Conservation (phyloP, 2,329 filamentous ascomycete genomes). For the Knufia petricola region DNA sequence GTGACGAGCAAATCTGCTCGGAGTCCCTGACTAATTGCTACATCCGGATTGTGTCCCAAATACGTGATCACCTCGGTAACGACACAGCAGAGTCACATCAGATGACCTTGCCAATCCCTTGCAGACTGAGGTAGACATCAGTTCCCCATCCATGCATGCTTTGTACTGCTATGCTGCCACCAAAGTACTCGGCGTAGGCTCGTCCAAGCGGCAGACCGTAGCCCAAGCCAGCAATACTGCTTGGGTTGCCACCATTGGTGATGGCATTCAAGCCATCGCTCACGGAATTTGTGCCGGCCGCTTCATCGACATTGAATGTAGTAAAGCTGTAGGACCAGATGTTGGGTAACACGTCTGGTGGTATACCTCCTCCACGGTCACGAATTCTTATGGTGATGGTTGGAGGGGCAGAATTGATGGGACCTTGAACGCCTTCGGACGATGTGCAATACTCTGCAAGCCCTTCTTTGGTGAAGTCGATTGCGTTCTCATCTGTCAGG, state of each 20-base stretch:
- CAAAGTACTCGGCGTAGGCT: constrained; percentile 97
- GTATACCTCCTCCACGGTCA: constrained; percentile 89
- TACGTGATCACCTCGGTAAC: too few species aligned
- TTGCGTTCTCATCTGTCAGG: constrained; percentile 16
- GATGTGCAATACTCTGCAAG: constrained; percentile 21
- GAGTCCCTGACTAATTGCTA: too few species aligned
- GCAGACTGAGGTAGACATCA: constrained; percentile 55
- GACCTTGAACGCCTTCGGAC: constrained; percentile 15
- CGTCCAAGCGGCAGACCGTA: constrained; percentile 85
- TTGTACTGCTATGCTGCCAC: constrained; percentile 89
- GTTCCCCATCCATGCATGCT: constrained; percentile 88
- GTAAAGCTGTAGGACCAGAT: constrained; percentile 98
- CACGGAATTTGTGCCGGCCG: constrained; percentile 36
- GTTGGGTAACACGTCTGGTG: constrained; percentile 68
- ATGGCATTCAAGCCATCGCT: constrained; percentile 64
- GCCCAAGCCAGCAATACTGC: constrained; percentile 82
- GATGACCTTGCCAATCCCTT: constrained; percentile 51
- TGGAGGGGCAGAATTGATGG: constrained; percentile 47
- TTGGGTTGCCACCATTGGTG: constrained; percentile 60
- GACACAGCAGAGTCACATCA: too few species aligned
- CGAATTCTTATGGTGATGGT: constrained; percentile 92
- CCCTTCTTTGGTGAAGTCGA: constrained; percentile 22
- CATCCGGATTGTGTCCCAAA: too few species aligned
- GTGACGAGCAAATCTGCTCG: too few species aligned
- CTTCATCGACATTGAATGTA: constrained; percentile 67